Conservation (phyloP, 2,329 filamentous ascomycete species). For the Paraphaeosphaeria sporulosa region DNA sequence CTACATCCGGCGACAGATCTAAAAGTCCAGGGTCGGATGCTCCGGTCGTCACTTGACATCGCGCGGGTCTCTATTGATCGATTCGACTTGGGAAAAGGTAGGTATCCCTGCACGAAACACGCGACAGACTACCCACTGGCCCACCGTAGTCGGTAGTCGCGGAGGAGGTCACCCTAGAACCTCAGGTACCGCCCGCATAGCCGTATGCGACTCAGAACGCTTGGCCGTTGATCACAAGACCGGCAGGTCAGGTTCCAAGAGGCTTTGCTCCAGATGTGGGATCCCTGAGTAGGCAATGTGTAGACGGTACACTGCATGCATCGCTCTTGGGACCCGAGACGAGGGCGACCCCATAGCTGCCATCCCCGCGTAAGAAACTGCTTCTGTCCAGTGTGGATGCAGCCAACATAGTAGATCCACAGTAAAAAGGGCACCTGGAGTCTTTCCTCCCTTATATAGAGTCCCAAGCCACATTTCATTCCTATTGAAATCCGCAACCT, state of each 20-base stretch:
- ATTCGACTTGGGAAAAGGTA: neutral
- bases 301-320: neutral
- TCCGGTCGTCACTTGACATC: neutral
- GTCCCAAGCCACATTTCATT: no score
- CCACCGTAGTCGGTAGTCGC: neutral
- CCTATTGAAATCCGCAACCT: neutral
- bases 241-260: neutral
- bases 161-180: slow-evolving; percentile 5
- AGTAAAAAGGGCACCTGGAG: neutral
- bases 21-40: neutral
- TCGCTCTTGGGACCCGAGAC: neutral
- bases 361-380: neutral
- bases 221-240: neutral
- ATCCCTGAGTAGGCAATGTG: neutral
- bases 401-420: neutral
- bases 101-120: neutral
- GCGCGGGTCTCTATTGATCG: neutral
- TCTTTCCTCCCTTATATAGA: neutral
- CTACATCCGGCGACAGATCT: neutral
- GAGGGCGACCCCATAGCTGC: neutral
- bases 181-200: neutral
- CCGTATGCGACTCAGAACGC: neutral
- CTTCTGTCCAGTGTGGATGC: neutral
- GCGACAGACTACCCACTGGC: neutral
- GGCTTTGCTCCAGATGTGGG: neutral